Conservation (phyloP, 495 filamentous ascomycete genomes). For the Halenospora varia region DNA sequence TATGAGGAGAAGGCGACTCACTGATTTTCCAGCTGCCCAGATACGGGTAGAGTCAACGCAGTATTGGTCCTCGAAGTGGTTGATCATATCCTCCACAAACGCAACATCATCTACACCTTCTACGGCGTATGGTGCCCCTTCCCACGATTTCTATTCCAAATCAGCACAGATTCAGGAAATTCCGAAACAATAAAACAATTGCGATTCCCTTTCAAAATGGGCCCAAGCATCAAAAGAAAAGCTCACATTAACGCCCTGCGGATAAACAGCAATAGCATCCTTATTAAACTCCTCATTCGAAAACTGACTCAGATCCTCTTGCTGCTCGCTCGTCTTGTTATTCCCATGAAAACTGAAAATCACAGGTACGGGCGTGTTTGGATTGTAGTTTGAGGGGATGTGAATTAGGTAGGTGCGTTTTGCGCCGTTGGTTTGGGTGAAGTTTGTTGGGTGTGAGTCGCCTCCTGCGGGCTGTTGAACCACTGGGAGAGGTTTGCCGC, state of each 20-base stretch:
- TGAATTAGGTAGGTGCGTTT: conserved; percentile 32
- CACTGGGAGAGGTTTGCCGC: conserved; percentile 9
- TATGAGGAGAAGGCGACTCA: no score
- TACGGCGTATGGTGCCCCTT: conserved; percentile 26
- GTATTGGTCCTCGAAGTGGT: background rate
- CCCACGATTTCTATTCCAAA: conserved; percentile 24
- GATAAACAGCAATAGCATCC: conserved; percentile 45
- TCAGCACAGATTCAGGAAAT: no score
- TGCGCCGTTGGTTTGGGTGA: conserved; percentile 7
- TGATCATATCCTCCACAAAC: conserved; percentile 54
- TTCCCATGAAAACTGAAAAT: conserved; percentile 47
- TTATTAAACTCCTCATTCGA: conserved; percentile 41
- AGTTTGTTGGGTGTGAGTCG: conserved; percentile 9
- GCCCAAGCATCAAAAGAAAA: background rate
- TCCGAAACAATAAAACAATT: no score
- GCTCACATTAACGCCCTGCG: conserved; percentile 40
- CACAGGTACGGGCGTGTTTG: conserved; percentile 31
- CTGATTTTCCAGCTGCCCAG: conserved; percentile 55
- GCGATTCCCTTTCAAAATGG: background rate
- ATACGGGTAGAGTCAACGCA: conserved; percentile 50
- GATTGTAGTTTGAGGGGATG: conserved; percentile 38
- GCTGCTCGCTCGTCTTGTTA: conserved; percentile 27
- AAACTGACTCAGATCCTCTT: conserved; percentile 38
- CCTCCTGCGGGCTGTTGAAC: conserved; percentile 2
- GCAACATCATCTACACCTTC: conserved; percentile 31